Base-by-base conservation (phyloP, 768 basidiomycete genomes). In the Paxillus ammoniavirescens region DNA sequence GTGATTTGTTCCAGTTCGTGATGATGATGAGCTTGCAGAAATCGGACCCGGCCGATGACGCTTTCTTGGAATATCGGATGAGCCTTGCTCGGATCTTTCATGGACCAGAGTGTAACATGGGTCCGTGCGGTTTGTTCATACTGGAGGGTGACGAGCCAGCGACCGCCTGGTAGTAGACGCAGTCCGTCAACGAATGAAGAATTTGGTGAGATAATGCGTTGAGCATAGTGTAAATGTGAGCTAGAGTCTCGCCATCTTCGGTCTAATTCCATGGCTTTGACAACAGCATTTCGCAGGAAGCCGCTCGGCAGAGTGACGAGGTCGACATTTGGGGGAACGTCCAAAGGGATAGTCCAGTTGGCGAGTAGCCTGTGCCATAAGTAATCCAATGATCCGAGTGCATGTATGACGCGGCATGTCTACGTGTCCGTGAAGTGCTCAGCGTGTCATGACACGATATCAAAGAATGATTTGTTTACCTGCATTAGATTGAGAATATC, bases 361-460 rank as follows among this genome's bases (percentile, higher is more conserved):
- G 54, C 50, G 38, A 61, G 52, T 21, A 50, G 80, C 58, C 33
- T 73, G 73, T 80, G 83, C 82, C 82, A 84, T 37, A 82, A 65
- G 63, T 82, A 82, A 61, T 86, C 78, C 38, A 66, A 66, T 46
- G 72, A 73, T 13, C 74, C 75, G 41, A 79, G 74, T n/a, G 75
- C 75, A 69, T 85, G 77, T 53, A 83, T 67, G 55, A 69, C 77
- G 77, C 83, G 84, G 75, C 82, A 82, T 65, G 80, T 77, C 81
- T 85, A 65, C 71, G 72, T 73, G 72, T 65, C 30, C 36, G 43
- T 55, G 49, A 42, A n/a, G 42, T 55, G 56, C 41, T 54, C 36
- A 53, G 47, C 36, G 48, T 52, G 56, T 67, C 55, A 57, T 54
- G 37, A 36, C 6, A 14, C 10, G 21, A 28, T 6, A 17, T 15